Evolutionary conservation across 805 yeast species (phyloP), one percentile per base, ranked within the genome.

Genomic region (Candida alai): DNA sequence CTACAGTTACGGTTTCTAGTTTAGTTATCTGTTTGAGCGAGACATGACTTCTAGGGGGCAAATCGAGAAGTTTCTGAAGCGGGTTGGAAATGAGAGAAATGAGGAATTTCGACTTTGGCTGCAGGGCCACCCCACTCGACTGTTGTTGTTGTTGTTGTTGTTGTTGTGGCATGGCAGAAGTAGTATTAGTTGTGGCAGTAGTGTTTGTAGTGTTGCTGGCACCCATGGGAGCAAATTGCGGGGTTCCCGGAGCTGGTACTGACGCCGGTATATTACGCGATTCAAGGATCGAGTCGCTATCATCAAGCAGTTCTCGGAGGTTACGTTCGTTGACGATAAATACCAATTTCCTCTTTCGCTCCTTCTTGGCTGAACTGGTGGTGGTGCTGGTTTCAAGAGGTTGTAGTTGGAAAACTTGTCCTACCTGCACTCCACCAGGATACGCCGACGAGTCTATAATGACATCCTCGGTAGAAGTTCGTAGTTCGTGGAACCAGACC

Each of bases 391-490:
- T 50, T 32, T 59, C 64, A 19, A 72, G 65, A 19, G 79, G 69
- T 42, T 66, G 73, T 28, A 84, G 48, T 53, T 86, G 94, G 15
- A 86, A 89, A 6, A 85, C 58, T 48, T 83, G 85, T 12, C 95
- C 96, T n/a, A 70, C 77, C 35, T 65, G 63, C 1, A 84, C 74
- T 1, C 81, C 84, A 1, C 81, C 83, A 0, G 85, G 82, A 0
- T 85, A 43, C 3, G 75, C 60, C 0, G 63, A 49, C 13, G 78
- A 56, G 49, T 86, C 89, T 2, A 88, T 49, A 29, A 82, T 54
- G 2, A 88, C 84, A 23, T 74, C 76, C 23, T 78, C 79, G 1
- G 62, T 27, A 1, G 79, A 74, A 1, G 72, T 64, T 16, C 85
- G 59, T 4, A 73, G 45, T 42, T 88, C 96, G 50, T 89, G 97